These are phyloP conservation scores for Thelephora aurantiotincta DNA, from an alignment of 768 basidiomycete species.

Conservation along the genomic window DNA sequence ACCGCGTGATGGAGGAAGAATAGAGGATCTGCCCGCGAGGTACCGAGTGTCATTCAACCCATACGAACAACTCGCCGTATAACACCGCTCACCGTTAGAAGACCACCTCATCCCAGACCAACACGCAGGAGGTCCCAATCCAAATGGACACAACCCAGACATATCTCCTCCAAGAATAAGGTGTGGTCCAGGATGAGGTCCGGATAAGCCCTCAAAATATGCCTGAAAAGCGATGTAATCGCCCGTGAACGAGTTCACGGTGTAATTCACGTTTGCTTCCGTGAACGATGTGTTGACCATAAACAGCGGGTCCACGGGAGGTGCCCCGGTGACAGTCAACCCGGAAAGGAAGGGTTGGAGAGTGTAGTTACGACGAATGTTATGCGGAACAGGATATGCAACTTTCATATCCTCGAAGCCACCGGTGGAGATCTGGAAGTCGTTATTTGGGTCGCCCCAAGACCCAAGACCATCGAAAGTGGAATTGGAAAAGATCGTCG, in stretches of 20 bases:
- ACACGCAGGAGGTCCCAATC: background rate
- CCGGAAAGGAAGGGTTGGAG: constrained; percentile 20
- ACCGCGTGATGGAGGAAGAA: constrained; percentile 24
- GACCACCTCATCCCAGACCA: background rate
- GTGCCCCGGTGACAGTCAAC: constrained; percentile 4
- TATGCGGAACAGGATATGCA: constrained; percentile 20
- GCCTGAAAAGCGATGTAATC: constrained; percentile 20
- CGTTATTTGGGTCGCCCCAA: constrained; percentile 13
- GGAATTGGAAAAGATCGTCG: constrained; percentile 10
- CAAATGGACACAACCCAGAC: constrained; percentile 15
- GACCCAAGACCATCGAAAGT: constrained; percentile 14
- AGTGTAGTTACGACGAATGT: constrained; percentile 20
- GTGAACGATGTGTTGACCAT: constrained; percentile 17
- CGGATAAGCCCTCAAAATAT: constrained; percentile 13
- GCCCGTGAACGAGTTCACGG: constrained; percentile 15
- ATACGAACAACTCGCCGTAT: background rate
- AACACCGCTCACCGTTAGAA: background rate
- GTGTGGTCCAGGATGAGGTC: constrained; percentile 19
- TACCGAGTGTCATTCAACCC: background rate
- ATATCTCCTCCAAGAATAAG: constrained; percentile 18
- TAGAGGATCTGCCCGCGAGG: constrained; percentile 15
- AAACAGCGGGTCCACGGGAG: constrained; percentile 7
- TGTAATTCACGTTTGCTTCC: constrained; percentile 10
- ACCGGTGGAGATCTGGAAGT: constrained; percentile 14
- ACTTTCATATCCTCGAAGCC: constrained; percentile 15